Evolutionary conservation across 2,329 filamentous ascomycete species (phyloP), one percentile per base, ranked within the genome.

Genomic region (Cercospora sesami): DNA sequence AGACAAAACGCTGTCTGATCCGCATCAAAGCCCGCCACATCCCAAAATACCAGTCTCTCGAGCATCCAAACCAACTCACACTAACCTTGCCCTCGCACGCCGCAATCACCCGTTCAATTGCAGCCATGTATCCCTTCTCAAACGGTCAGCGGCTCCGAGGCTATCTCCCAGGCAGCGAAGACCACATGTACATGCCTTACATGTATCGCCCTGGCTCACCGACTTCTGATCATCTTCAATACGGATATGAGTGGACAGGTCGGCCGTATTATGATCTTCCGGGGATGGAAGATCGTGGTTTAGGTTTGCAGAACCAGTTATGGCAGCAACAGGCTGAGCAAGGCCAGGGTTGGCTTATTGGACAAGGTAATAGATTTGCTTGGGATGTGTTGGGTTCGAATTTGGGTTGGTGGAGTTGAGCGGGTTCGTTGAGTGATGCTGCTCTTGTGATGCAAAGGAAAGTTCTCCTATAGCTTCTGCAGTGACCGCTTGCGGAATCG

Each of bases 321-420:
- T 45, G 58, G 33, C 31, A 28, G 58, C 58, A 60, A 12, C 58
- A 42, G 58, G 58, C 58, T n/a, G 31, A 42, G 33, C 58, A 60
- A 21, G 33, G 58, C 1, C 18, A 42, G 18, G 33, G 45, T 9
- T 60, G 58, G 58, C 33, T 42, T 5, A 10, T 23, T 60, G 16
- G 10, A 6, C 58, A 60, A 28, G 16, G 31, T 2, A 9, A 42
- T 26, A 26, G 18, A 1, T 60, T 42, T 45, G 33, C 5, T 23
- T 60, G 58, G 58, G 18, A 21, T 9, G 42, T 39, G 30, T 10
- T 55, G 23, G 48, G 23, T 6, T 26, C 48, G 23, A 16, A 28
- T 8, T 26, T 14, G 33, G 33, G 33, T 6, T 39, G 14, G 33
- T n/a, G 14, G 21, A 21, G 58, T 7, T 60, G 30, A 16, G n/a